phyloP scores from a whole-genome alignment of 495 filamentous ascomycete species.

The Viridothelium virens region DNA sequence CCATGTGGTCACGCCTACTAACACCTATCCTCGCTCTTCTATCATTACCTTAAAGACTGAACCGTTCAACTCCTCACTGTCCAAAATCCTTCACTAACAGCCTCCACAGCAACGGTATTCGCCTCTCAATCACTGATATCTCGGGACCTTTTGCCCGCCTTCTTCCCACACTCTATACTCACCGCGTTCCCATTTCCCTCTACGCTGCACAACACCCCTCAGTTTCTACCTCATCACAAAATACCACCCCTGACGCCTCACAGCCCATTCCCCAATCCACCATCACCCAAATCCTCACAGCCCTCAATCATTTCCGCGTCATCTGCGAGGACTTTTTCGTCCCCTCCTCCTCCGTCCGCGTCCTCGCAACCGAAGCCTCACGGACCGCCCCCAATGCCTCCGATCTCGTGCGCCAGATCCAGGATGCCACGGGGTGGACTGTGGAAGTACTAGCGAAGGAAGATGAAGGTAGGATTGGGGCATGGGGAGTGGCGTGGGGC shows the following conservation, averaged over 20 bases:
- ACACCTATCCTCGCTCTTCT: neutral
- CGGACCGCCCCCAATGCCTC: conserved; percentile 67
- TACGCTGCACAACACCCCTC: conserved; percentile 67
- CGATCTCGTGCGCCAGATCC: conserved; percentile 58
- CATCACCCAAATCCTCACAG: conserved; percentile 55
- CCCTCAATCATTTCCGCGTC: conserved; percentile 60
- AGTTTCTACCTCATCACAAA: no score
- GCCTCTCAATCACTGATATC: conserved; percentile 81
- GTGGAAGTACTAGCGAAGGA: conserved; percentile 69
- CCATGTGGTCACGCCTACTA: no score
- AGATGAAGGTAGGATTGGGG: conserved; percentile 75
- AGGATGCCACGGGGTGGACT: conserved; percentile 49
- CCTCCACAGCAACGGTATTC: conserved; percentile 73
- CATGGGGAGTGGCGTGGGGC: conserved; percentile 74
- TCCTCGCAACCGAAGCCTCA: conserved; percentile 86
- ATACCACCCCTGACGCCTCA: conserved; percentile 32
- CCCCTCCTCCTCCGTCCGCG: conserved; percentile 44
- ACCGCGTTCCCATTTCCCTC: conserved; percentile 74
- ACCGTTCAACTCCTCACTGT: neutral
- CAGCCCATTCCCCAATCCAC: conserved; percentile 55
- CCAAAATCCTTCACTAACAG: neutral
- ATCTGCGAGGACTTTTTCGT: conserved; percentile 69
- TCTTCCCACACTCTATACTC: conserved; percentile 66
- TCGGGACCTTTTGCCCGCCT: conserved; percentile 60
- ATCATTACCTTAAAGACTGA: neutral